These are phyloP conservation scores for Aegilops umbellulata DNA, from an alignment of 176 grass and related monocot genomes.

Conservation along the genomic window DNA sequence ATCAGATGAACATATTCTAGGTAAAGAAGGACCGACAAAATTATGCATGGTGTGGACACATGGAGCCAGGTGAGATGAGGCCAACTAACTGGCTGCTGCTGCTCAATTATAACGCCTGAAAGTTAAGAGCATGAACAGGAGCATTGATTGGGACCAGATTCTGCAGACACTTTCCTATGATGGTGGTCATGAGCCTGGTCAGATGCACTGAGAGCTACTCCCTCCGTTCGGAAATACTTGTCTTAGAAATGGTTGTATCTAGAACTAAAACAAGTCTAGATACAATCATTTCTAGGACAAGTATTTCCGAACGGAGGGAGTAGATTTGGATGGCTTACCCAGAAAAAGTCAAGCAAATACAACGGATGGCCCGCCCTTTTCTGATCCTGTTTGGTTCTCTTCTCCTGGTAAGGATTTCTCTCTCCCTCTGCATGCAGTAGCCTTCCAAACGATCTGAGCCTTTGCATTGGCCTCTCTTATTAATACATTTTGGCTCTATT, in stretches of 20 bases:
- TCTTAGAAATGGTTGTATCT: no score
- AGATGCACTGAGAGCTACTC: constrained; percentile 53
- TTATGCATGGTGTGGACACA: constrained; percentile 29
- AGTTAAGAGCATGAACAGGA: constrained; percentile 39
- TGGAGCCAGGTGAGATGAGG: background rate
- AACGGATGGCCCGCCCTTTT: constrained; percentile 34
- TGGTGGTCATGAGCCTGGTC: constrained; percentile 29
- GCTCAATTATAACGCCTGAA: constrained; percentile 39
- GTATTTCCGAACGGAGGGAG: no score
- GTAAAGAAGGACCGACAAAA: constrained; percentile 36
- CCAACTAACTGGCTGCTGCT: background rate
- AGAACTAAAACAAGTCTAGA: no score
- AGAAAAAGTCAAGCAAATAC: no score
- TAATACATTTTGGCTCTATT: constrained; percentile 46
- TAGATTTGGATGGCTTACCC: constrained; percentile 42
- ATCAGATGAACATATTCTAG: constrained; percentile 24
- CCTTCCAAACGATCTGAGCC: background rate
- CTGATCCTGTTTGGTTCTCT: constrained; percentile 16
- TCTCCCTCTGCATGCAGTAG: no score
- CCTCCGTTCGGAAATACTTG: no score
- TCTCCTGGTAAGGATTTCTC: constrained; percentile 39
- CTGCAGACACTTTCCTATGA: constrained; percentile 38
- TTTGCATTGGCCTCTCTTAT: background rate
- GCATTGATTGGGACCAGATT: constrained; percentile 58
- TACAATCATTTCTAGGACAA: no score